Conservation (phyloP, 2,329 filamentous ascomycete species). For the Alternaria arbusti region DNA sequence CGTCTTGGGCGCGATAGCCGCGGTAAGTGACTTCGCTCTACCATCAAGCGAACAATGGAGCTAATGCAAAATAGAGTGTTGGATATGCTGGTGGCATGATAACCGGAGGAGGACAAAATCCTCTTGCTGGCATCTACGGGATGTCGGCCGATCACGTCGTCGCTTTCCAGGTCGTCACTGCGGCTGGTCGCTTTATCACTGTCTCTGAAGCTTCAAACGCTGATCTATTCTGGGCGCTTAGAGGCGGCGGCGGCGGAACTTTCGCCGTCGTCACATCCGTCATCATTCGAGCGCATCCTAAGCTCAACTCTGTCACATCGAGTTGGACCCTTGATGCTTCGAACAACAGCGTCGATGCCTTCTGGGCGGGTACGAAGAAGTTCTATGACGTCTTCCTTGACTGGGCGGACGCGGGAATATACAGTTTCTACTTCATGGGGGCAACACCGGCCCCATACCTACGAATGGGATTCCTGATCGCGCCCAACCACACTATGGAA, state of each 20-base stretch:
- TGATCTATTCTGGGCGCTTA: conserved; percentile 34
- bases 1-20: conserved; percentile 30
- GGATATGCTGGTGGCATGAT: conserved; percentile 52
- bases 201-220: conserved; percentile 10
- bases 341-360: conserved; percentile 24
- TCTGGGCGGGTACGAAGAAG: conserved; percentile 17
- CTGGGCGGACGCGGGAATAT: conserved; percentile 23
- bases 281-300: conserved; percentile 29
- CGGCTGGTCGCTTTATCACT: conserved; percentile 17
- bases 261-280: conserved; percentile 22
- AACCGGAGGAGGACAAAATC: conserved; percentile 60
- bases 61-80: conserved; percentile 45
- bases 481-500: conserved; percentile 18
- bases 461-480: conserved; percentile 24
- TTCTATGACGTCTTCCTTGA: conserved; percentile 17
- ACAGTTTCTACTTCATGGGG: conserved; percentile 26
- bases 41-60: neutral
- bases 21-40: conserved; percentile 1
- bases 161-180: conserved; percentile 26
- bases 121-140: conserved; percentile 54
- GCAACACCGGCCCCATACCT: conserved; percentile 12
- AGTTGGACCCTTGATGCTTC: conserved; percentile 31
- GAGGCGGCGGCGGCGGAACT: conserved; percentile 29
- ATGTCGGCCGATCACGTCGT: conserved; percentile 34
- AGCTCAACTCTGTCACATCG: conserved; percentile 25